Evolutionary conservation across 805 yeast genomes (phyloP).

Genomic region (Lipomyces yamanashiensis): DNA sequence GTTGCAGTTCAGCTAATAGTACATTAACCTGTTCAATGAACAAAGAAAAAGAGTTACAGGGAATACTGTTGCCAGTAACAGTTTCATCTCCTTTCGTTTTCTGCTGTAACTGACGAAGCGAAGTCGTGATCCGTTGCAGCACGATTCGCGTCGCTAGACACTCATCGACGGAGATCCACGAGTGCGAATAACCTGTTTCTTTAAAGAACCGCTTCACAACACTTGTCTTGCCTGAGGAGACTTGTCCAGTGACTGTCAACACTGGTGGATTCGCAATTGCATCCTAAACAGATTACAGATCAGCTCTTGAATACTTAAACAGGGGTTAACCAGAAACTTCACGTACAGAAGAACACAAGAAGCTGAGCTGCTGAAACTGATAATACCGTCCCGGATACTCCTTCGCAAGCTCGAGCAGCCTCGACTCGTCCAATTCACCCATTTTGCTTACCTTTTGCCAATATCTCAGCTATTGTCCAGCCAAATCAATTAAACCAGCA

Average conservation of each 20-base stretch:
- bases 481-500: no score
- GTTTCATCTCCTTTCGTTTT: neutral
- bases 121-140: conserved; percentile 24
- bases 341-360: conserved; percentile 23
- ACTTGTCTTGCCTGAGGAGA: conserved; percentile 23
- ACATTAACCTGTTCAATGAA: conserved; percentile 22
- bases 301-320: neutral
- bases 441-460: neutral
- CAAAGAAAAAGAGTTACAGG: conserved; percentile 11
- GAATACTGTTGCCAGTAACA: conserved; percentile 1
- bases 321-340: neutral
- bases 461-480: neutral
- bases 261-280: conserved; percentile 21
- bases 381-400: conserved; percentile 24
- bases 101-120: conserved; percentile 1
- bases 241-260: conserved; percentile 20
- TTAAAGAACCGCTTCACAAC: conserved; percentile 17
- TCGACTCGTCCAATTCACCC: conserved; percentile 1
- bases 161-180: conserved; percentile 33
- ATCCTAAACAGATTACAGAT: conserved; percentile 9
- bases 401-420: conserved; percentile 10
- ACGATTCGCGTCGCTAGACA: conserved; percentile 21
- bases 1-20: neutral
- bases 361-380: conserved; percentile 24
- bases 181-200: conserved; percentile 6